phyloP scores from a whole-genome alignment of 1,284 basidiomycete species.

The Ceraceosorus bombacis region DNA sequence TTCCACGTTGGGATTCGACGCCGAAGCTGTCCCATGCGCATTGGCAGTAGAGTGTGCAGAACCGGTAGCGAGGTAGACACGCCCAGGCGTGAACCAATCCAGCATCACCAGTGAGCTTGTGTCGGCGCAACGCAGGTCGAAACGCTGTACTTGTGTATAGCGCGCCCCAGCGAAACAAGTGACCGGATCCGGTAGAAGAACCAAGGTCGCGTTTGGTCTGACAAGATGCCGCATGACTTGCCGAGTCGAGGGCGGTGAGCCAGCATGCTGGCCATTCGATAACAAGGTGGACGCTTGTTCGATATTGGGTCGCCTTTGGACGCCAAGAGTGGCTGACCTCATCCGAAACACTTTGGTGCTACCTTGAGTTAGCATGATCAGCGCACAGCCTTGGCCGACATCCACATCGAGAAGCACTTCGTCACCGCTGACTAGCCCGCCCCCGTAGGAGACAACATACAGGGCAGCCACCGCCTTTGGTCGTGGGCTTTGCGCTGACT shows the following conservation, averaged over 20 bases:
- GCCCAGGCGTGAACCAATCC: constrained; percentile 46
- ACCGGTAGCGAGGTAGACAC: constrained; percentile 14
- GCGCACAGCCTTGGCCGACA: constrained; percentile 56
- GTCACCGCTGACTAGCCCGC: constrained; percentile 86
- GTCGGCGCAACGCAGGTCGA: constrained; percentile 28
- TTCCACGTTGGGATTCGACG: background rate
- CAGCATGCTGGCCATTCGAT: background rate
- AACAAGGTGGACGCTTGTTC: background rate
- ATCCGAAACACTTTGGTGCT: constrained; percentile 48
- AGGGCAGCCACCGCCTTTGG: constrained; percentile 58
- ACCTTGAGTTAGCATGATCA: constrained; percentile 75
- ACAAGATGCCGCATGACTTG: constrained; percentile 28
- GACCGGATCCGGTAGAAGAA: constrained; percentile 42
- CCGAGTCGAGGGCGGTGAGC: constrained; percentile 5
- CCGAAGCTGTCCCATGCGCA: background rate
- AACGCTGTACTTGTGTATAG: constrained; percentile 39
- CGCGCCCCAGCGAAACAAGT: constrained; percentile 36
- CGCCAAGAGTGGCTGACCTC: constrained; percentile 1
- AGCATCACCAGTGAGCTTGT: constrained; percentile 34
- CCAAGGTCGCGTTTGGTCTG: constrained; percentile 26
- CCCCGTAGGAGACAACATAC: constrained; percentile 83
- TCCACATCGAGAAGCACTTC: constrained; percentile 60
- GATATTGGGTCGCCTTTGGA: background rate
- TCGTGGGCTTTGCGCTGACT: constrained; percentile 34
- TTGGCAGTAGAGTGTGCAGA: background rate